A percentile compares a stretch with the other conserved stretches of the same genome.
phyloP scores from a whole-genome alignment of 176 grass and related monocot species.

The Guadua angustifolia region DNA sequence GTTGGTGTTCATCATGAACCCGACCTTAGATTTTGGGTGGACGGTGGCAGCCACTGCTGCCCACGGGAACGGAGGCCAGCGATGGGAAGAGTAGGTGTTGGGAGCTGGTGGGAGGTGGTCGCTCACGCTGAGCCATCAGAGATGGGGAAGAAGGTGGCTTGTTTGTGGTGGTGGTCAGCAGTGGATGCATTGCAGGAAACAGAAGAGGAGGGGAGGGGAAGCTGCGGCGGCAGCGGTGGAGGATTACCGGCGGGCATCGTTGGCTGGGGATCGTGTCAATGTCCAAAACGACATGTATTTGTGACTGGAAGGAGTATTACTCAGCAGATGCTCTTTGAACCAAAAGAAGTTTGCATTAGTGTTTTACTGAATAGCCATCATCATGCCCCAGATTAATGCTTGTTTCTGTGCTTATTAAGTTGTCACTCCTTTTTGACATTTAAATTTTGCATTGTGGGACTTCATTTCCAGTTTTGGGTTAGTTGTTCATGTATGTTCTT shows the following conservation, averaged over 20 bases:
- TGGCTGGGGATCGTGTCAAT: neutral
- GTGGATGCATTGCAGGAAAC: too few relatives aligned
- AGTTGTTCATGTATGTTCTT: neutral
- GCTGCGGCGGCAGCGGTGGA: neutral
- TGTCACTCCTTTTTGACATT: neutral
- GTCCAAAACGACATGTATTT: too few relatives aligned
- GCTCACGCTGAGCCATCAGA: too few relatives aligned
- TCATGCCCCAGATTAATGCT: constrained; percentile 11
- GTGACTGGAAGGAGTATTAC: neutral
- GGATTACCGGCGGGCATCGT: neutral
- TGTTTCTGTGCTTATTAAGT: constrained; percentile 26
- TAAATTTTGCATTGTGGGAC: neutral
- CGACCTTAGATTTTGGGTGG: neutral
- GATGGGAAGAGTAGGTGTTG: neutral
- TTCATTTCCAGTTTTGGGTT: constrained; percentile 19
- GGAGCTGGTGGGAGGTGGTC: neutral
- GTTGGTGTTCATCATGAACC: neutral
- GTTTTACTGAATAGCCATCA: neutral
- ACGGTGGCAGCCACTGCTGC: neutral
- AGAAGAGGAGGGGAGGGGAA: too few relatives aligned
- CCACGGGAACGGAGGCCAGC: neutral
- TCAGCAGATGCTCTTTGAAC: neutral
- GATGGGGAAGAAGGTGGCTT: too few relatives aligned
- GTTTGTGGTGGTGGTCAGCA: too few relatives aligned
- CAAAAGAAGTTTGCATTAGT: constrained; percentile 11